Percentiles rank a stretch among this genome's conserved stretches.
Evolutionary conservation across 1,139 yeast genomes (phyloP).

Genomic region (Debaryomyces nepalensis): DNA sequence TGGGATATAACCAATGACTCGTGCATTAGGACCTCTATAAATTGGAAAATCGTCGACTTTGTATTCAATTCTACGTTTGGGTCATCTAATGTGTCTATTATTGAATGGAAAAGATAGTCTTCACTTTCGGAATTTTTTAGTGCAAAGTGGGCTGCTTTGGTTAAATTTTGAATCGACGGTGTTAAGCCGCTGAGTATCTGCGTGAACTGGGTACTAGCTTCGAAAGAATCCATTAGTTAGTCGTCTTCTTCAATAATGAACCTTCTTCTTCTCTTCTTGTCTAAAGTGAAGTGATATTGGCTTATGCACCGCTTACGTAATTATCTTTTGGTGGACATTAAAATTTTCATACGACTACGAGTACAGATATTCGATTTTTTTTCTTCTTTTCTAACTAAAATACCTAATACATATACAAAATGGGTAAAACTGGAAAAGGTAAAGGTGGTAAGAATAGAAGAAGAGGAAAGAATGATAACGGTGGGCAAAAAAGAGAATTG

Average conservation of each 20-base stretch:
- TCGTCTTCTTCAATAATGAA: neutral
- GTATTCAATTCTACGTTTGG: constrained; percentile 55
- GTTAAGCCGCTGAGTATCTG: constrained; percentile 63
- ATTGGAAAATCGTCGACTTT: constrained; percentile 69
- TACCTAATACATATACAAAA: constrained; percentile 21
- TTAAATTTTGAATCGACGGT: constrained; percentile 63
- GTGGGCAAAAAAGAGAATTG: constrained; percentile 92
- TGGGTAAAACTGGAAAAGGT: constrained; percentile 60
- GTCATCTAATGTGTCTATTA: constrained; percentile 67
- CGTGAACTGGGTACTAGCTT: constrained; percentile 70
- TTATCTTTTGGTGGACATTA: constrained; percentile 8
- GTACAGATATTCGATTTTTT: constrained; percentile 5
- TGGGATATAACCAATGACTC: constrained; percentile 40
- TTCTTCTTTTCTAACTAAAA: constrained; percentile 9
- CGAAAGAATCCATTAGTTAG: constrained; percentile 71
- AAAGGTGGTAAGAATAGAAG: constrained; percentile 88
- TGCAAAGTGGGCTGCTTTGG: constrained; percentile 63
- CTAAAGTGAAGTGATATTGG: neutral
- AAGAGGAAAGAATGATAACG: constrained; percentile 97
- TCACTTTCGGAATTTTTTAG: constrained; percentile 61
- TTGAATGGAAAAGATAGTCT: constrained; percentile 74
- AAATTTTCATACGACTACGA: constrained; percentile 10
- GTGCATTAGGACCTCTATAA: constrained; percentile 61
- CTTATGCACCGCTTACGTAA: constrained; percentile 5
- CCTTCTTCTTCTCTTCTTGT: no score